Conservation (phyloP, 2,329 filamentous ascomycete species). For the Penicillium sp. region DNA sequence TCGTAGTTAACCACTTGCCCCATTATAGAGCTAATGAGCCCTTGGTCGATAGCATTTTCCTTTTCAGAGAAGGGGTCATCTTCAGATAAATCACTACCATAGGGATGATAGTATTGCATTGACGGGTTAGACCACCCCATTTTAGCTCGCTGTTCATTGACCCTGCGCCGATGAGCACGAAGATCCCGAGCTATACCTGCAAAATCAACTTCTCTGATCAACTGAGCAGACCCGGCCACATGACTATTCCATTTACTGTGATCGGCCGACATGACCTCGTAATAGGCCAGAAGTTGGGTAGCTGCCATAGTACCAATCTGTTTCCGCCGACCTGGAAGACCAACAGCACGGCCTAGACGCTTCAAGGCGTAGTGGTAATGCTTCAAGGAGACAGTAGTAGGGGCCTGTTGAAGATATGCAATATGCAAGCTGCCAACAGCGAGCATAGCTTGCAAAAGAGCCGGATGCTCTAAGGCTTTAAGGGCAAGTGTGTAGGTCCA, state of each 20-base stretch:
- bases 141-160: slow-evolving; percentile 34
- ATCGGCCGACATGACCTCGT: slow-evolving; percentile 92
- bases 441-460: slow-evolving; percentile 84
- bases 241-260: slow-evolving; percentile 96
- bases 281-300: slow-evolving; percentile 81
- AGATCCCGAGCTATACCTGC: slow-evolving; percentile 70
- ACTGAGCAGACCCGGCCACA: slow-evolving; percentile 76
- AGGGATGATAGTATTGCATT: slow-evolving; percentile 14
- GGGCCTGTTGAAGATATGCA: slow-evolving; percentile 72
- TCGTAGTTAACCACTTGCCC: slow-evolving; percentile 61
- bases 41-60: slow-evolving; percentile 54
- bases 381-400: slow-evolving; percentile 77
- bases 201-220: slow-evolving; percentile 81
- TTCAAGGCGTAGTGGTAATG: slow-evolving; percentile 88
- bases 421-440: slow-evolving; percentile 86
- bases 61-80: slow-evolving; percentile 44
- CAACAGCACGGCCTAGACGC: slow-evolving; percentile 73
- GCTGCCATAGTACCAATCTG: slow-evolving; percentile 84
- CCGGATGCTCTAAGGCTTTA: slow-evolving; percentile 80
- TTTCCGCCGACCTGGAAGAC: slow-evolving; percentile 65
- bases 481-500: slow-evolving; percentile 80
- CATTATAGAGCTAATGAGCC: slow-evolving; percentile 58
- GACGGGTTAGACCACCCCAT: slow-evolving; percentile 22
- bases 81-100: slow-evolving; percentile 40
- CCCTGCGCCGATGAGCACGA: slow-evolving; percentile 61